Evolutionary conservation across 345 rosid genomes (phyloP).

Genomic region (Geranium brycei): DNA sequence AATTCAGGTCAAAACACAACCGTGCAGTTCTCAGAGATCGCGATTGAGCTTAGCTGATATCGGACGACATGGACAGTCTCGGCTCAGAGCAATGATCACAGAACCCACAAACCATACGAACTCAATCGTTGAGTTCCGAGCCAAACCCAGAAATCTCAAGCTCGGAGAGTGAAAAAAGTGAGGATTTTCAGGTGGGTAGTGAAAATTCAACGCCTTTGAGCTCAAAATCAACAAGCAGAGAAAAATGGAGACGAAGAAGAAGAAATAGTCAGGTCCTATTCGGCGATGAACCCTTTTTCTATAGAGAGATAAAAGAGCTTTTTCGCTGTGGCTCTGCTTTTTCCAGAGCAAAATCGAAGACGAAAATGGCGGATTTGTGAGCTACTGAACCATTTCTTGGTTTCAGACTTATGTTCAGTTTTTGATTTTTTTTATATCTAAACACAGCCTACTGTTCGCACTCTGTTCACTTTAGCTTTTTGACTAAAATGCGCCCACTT

Average conservation of each 20-base stretch:
- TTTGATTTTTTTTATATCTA: not conserved
- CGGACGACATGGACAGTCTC: conserved; percentile 65
- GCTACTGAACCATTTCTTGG: not conserved
- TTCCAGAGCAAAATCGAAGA: not conserved
- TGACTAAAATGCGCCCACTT: conserved; percentile 4
- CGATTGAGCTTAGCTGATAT: conserved; percentile 44
- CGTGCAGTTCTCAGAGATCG: not conserved
- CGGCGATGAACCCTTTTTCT: not conserved
- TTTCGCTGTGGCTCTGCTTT: not conserved
- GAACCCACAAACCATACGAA: not conserved
- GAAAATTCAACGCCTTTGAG: conserved; percentile 10
- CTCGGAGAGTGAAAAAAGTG: conserved; percentile 1
- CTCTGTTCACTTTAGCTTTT: conserved; percentile 15
- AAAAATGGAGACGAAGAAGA: too few relatives aligned
- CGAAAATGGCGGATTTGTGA: not conserved
- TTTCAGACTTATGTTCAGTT: not conserved
- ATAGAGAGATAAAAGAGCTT: conserved; percentile 1
- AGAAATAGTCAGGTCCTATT: not conserved
- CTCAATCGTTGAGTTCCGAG: not conserved
- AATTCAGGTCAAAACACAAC: not conserved
- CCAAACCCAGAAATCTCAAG: not conserved
- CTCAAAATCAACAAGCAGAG: conserved; percentile 1
- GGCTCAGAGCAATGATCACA: not conserved
- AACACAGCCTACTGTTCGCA: conserved; percentile 7
- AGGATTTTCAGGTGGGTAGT: not conserved